Conservation (phyloP, 1,284 basidiomycete genomes). For the Apiotrichum sp. region DNA sequence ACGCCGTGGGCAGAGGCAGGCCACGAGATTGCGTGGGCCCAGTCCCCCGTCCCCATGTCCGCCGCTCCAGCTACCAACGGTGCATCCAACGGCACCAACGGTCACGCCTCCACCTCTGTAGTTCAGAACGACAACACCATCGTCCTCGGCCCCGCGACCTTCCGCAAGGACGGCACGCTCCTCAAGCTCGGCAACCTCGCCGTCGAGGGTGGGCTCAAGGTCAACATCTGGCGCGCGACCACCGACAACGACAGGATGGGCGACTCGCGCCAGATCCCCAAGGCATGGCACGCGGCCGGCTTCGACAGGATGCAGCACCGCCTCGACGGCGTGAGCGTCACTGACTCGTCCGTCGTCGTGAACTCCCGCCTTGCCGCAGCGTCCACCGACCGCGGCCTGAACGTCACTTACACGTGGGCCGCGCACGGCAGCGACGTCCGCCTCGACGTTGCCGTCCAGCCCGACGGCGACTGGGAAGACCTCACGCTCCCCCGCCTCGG, state of each 20-base stretch:
- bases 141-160: conserved; percentile 8
- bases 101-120: background rate
- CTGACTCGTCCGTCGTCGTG: conserved; percentile 9
- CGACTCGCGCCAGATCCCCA: background rate
- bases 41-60: background rate
- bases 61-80: background rate
- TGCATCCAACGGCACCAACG: too few species aligned
- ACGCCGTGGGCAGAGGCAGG: conserved; percentile 14
- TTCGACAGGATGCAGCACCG: conserved; percentile 19
- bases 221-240: conserved; percentile 23
- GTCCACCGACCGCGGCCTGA: conserved; percentile 12
- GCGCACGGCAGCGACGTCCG: conserved; percentile 1
- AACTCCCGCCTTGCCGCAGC: conserved; percentile 13
- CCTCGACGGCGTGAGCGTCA: conserved; percentile 8
- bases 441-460: conserved; percentile 8
- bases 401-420: conserved; percentile 15
- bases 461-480: conserved; percentile 15
- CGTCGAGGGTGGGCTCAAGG: background rate
- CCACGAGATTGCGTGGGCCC: conserved; percentile 21
- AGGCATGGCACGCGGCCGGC: conserved; percentile 14
- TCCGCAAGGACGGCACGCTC: background rate
- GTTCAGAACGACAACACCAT: background rate
- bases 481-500: conserved; percentile 18
- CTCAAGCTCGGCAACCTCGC: conserved; percentile 2
- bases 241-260: conserved; percentile 22